These are phyloP conservation scores for Pezicula neosporulosa DNA, from an alignment of 2,329 filamentous ascomycete genomes.

Conservation along the genomic window DNA sequence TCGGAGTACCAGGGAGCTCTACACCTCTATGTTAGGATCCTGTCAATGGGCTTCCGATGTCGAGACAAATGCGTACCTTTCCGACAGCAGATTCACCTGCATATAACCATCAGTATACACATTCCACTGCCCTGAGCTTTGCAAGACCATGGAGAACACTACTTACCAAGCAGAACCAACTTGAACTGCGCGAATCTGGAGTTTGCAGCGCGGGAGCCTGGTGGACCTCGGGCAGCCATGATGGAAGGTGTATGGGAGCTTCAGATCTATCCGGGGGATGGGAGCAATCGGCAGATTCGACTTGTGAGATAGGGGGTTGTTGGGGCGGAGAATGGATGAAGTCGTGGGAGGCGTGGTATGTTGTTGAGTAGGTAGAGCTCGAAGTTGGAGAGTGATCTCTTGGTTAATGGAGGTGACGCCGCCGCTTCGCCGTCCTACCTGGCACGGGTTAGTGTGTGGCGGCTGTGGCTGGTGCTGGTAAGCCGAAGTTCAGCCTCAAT, in stretches of 20 bases:
- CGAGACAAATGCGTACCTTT: constrained; percentile 64
- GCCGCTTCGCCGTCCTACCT: background rate
- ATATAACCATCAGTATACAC: constrained; percentile 33
- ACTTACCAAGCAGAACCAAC: constrained; percentile 88
- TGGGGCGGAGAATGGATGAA: background rate
- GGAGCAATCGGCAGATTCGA: background rate
- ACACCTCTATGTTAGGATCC: constrained; percentile 17
- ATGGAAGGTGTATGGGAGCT: constrained; percentile 25
- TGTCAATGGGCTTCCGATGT: constrained; percentile 3
- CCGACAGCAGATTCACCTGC: constrained; percentile 96
- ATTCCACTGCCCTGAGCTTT: background rate
- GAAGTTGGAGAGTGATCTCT: constrained; percentile 2
- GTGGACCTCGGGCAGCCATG: constrained; percentile 82
- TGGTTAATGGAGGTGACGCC: constrained; percentile 1
- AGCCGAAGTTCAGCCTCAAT: background rate
- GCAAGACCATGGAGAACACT: constrained; percentile 4
- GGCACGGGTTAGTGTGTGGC: constrained; percentile 8
- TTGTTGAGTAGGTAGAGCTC: background rate
- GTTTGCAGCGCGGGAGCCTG: constrained; percentile 61
- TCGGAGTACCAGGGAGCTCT: constrained; percentile 96
- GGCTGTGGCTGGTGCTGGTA: background rate
- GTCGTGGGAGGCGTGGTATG: background rate
- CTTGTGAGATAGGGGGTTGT: background rate
- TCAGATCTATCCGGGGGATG: constrained; percentile 1
- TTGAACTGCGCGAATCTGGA: constrained; percentile 98